These are phyloP conservation scores for Ustilago shanxiensis DNA, from an alignment of 1,284 basidiomycete species.

Conservation along the genomic window DNA sequence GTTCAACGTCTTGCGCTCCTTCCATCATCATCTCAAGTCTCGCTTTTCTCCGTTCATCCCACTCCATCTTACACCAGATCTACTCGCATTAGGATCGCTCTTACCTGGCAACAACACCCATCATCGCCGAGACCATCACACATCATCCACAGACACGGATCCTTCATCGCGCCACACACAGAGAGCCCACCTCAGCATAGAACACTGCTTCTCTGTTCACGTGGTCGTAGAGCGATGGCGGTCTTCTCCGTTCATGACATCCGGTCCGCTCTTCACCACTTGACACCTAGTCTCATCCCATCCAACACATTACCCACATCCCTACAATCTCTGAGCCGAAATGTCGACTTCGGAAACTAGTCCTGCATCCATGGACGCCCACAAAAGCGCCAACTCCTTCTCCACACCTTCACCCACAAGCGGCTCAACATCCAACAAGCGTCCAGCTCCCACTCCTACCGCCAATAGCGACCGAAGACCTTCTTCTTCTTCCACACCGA, in stretches of 20 bases:
- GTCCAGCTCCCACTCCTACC: not conserved
- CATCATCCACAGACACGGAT: not conserved
- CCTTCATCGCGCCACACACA: not conserved
- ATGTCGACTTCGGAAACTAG: not conserved
- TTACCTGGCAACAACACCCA: too few relatives aligned
- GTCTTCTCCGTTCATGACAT: not conserved
- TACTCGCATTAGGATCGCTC: too few relatives aligned
- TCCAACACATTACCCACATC: not conserved
- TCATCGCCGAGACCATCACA: too few relatives aligned
- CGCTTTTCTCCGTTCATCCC: not conserved
- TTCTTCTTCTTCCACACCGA: conserved; percentile 6
- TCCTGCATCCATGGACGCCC: conserved; percentile 2
- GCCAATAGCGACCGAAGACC: not conserved
- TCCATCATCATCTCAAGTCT: conserved; percentile 1
- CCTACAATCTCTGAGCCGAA: too few relatives aligned
- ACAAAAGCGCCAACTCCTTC: not conserved
- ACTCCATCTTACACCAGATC: too few relatives aligned
- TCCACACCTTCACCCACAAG: not conserved
- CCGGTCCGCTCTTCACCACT: not conserved
- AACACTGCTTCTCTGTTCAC: too few relatives aligned
- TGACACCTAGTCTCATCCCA: not conserved
- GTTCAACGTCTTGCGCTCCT: not conserved
- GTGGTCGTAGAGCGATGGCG: not conserved
- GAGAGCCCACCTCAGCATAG: not conserved
- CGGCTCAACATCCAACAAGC: not conserved